These are phyloP conservation scores for Lagerstroemia speciosa DNA, from an alignment of 345 rosid genomes.

Conservation along the genomic window DNA sequence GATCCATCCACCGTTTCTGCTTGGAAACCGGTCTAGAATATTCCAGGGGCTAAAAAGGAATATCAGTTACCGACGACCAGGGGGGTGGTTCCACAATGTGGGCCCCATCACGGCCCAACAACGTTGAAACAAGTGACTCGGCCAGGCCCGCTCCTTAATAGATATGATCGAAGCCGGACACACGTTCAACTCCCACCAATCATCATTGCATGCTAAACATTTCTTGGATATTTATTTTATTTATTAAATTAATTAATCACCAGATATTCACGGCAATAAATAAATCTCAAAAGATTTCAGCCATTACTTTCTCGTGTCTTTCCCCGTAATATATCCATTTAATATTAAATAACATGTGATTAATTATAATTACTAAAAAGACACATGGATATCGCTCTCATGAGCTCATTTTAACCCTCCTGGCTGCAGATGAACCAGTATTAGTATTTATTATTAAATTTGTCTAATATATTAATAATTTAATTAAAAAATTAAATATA, in stretches of 20 bases:
- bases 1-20: too few relatives aligned
- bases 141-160: conserved; percentile 1
- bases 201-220: neutral
- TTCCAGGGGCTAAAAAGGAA: conserved; percentile 1
- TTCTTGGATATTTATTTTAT: too few relatives aligned
- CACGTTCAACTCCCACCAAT: neutral
- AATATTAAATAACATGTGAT: neutral
- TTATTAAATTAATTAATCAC: too few relatives aligned
- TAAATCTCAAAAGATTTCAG: neutral
- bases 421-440: too few relatives aligned
- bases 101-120: conserved; percentile 5
- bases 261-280: too few relatives aligned
- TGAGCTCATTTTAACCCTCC: too few relatives aligned
- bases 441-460: too few relatives aligned
- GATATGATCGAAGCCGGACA: neutral
- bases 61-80: neutral
- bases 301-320: neutral
- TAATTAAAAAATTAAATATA: too few relatives aligned
- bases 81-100: neutral
- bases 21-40: neutral
- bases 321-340: neutral
- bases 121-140: conserved; percentile 5
- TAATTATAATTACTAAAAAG: neutral
- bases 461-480: too few relatives aligned
- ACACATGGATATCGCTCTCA: too few relatives aligned